Percentiles rank a stretch among this genome's conserved stretches.
These are phyloP conservation scores for Scedosporium apiospermum DNA, from an alignment of 2,329 filamentous ascomycete species.

Conservation along the genomic window DNA sequence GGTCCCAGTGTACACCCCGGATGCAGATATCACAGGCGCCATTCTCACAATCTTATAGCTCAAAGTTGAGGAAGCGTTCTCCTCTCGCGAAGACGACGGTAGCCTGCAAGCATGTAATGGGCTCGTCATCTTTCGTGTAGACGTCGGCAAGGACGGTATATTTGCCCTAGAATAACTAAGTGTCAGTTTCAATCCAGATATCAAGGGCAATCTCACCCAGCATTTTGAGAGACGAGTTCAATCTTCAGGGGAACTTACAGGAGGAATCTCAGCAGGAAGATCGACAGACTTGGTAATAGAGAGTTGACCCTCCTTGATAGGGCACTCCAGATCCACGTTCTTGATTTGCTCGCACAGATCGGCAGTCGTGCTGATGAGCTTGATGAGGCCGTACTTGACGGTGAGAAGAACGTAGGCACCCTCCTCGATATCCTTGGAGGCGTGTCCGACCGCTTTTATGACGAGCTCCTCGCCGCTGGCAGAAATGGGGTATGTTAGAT, in stretches of 20 bases:
- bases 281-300: constrained; percentile 72
- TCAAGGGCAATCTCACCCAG: neutral
- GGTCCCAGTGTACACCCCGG: neutral
- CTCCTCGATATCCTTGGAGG: constrained; percentile 61
- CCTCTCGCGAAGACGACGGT: constrained; percentile 50
- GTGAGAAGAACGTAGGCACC: constrained; percentile 74
- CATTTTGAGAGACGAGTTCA: neutral
- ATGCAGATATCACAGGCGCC: neutral
- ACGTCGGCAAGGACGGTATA: constrained; percentile 88
- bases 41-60: constrained; percentile 22
- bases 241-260: constrained; percentile 47
- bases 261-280: constrained; percentile 78
- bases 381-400: constrained; percentile 93
- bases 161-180: constrained; percentile 53
- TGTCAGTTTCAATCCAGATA: neutral
- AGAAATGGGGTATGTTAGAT: constrained; percentile 13
- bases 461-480: constrained; percentile 64
- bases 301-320: constrained; percentile 70
- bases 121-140: constrained; percentile 58
- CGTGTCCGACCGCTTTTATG: constrained; percentile 70
- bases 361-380: constrained; percentile 68
- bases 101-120: constrained; percentile 81
- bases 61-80: constrained; percentile 25
- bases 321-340: constrained; percentile 84
- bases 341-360: constrained; percentile 83